Percentiles rank a stretch among this genome's conserved stretches.
These are phyloP conservation scores for Xylaria bambusicola DNA, from an alignment of 495 filamentous ascomycete genomes.

Conservation along the genomic window DNA sequence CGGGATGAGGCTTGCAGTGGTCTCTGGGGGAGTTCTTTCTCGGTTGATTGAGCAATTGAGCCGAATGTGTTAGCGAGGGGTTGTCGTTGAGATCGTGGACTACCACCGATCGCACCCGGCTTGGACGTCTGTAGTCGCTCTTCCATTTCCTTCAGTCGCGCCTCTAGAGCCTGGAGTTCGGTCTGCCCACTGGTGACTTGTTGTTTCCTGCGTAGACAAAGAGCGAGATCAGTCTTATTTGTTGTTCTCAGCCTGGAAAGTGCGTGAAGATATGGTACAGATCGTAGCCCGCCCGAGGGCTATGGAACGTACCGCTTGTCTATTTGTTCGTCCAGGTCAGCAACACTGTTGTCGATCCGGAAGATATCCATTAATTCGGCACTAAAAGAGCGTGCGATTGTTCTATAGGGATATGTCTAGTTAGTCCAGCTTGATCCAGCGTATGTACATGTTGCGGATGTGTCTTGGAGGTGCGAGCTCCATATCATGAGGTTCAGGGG, in stretches of 20 bases:
- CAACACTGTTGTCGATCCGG: slow-evolving; percentile 75
- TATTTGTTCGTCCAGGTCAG: slow-evolving; percentile 73
- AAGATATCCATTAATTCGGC: slow-evolving; percentile 86
- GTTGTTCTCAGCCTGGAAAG: neutral
- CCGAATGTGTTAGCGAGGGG: slow-evolving; percentile 36
- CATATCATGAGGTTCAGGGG: neutral
- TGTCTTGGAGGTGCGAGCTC: neutral
- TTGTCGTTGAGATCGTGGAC: slow-evolving; percentile 36
- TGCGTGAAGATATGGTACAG: slow-evolving; percentile 15
- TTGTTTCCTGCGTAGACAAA: slow-evolving; percentile 56
- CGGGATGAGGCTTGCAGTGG: slow-evolving; percentile 35
- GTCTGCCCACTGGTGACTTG: slow-evolving; percentile 67
- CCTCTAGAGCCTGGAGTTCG: slow-evolving; percentile 85
- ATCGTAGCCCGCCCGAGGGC: neutral
- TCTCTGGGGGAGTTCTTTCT: slow-evolving; percentile 33
- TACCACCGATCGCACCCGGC: slow-evolving; percentile 24
- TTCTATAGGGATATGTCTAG: slow-evolving; percentile 53
- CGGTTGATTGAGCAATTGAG: slow-evolving; percentile 20
- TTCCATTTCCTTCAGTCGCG: slow-evolving; percentile 81
- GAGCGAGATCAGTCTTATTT: slow-evolving; percentile 21
- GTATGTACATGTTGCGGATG: neutral
- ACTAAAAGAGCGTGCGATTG: slow-evolving; percentile 85
- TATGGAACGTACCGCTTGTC: slow-evolving; percentile 74
- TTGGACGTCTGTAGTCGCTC: slow-evolving; percentile 62
- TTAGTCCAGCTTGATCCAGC: neutral